A percentile compares a stretch with the other conserved stretches of the same genome.
phyloP scores from a whole-genome alignment of 768 basidiomycete genomes.

The Suillus subalutaceus region DNA sequence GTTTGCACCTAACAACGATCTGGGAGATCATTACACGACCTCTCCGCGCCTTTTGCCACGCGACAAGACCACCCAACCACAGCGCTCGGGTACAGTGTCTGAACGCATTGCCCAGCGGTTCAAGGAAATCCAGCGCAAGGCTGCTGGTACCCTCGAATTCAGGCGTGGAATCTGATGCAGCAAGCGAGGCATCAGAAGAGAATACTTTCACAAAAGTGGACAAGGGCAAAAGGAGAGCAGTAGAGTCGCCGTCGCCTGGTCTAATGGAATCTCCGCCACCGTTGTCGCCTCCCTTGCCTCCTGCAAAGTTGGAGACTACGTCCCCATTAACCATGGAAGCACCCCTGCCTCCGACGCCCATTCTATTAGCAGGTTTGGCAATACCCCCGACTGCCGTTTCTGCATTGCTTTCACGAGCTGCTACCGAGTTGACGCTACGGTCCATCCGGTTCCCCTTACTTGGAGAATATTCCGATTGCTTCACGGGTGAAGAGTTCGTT shows the following conservation, averaged over 20 bases:
- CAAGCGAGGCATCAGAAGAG: slow-evolving; percentile 31
- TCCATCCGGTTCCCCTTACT: slow-evolving; percentile 76
- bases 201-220: slow-evolving; percentile 60
- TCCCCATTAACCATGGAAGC: slow-evolving; percentile 38
- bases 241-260: slow-evolving; percentile 40
- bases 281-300: slow-evolving; percentile 63
- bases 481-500: slow-evolving; percentile 88
- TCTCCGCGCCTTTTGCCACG: slow-evolving; percentile 70
- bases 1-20: slow-evolving; percentile 74
- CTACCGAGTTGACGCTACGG: slow-evolving; percentile 68
- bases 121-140: slow-evolving; percentile 72
- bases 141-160: slow-evolving; percentile 37
- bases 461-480: slow-evolving; percentile 85
- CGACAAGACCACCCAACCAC: slow-evolving; percentile 54
- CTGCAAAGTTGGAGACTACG: slow-evolving; percentile 42
- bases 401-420: slow-evolving; percentile 69
- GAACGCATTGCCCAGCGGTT: slow-evolving; percentile 86
- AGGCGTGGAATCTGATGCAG: slow-evolving; percentile 25
- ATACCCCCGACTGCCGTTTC: slow-evolving; percentile 68
- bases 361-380: slow-evolving; percentile 77
- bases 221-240: slow-evolving; percentile 79
- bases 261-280: slow-evolving; percentile 58
- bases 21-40: slow-evolving; percentile 77
- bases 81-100: slow-evolving; percentile 77
- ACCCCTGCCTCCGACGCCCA: slow-evolving; percentile 49